A percentile compares a stretch with the other conserved stretches of the same genome.
Conservation (phyloP, 2,329 filamentous ascomycete genomes). For the Dothiorella sarmentorum region DNA sequence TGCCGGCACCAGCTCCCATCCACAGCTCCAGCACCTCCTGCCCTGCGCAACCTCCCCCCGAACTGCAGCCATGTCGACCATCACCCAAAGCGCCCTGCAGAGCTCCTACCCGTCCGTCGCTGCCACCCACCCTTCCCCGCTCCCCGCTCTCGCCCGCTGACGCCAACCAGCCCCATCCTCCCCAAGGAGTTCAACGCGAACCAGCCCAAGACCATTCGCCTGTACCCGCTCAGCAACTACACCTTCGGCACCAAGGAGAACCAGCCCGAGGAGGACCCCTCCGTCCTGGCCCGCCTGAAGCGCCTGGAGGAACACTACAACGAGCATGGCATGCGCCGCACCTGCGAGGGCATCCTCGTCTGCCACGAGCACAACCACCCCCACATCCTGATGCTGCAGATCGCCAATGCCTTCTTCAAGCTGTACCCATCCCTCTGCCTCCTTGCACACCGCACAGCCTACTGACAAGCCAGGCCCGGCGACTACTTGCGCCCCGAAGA, state of each 20-base stretch:
- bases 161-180: conserved; percentile 59
- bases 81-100: conserved; percentile 71
- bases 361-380: conserved; percentile 99
- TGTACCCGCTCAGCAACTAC: conserved; percentile 97
- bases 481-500: conserved; percentile 89
- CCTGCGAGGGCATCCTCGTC: conserved; percentile 93
- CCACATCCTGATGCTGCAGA: conserved; percentile 98
- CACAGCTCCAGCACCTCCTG: conserved; percentile 9
- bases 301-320: conserved; percentile 94
- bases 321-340: conserved; percentile 91
- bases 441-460: too few species aligned
- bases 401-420: conserved; percentile 99
- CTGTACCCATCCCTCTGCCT: conserved; percentile 50
- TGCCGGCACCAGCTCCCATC: background rate
- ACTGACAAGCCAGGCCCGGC: conserved; percentile 58
- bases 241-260: conserved; percentile 98
- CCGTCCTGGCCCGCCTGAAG: conserved; percentile 86
- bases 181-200: conserved; percentile 83
- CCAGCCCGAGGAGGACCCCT: conserved; percentile 95
- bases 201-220: conserved; percentile 82
- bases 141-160: background rate
- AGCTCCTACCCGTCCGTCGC: conserved; percentile 63
- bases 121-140: conserved; percentile 7
- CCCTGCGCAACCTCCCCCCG: background rate
- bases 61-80: conserved; percentile 67